Base-by-base conservation (phyloP, 2,329 filamentous ascomycete genomes). In the Colletotrichum lindemuthianum region DNA sequence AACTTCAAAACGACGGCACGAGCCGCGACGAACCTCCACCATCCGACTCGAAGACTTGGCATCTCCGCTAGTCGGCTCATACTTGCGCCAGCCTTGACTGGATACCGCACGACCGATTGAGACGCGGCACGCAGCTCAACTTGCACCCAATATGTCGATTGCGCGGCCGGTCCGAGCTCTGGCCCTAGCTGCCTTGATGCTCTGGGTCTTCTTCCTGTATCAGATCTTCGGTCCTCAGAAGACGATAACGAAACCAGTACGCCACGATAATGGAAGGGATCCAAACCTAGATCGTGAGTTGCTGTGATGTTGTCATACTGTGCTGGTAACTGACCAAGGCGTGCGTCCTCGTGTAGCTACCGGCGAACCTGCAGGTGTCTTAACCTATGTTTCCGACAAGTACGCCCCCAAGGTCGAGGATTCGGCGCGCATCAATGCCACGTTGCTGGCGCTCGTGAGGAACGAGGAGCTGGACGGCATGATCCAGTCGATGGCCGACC, bases 391-490 rank as follows among this genome's bases (percentile, higher is more conserved):
- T 39, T 89, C 89, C 59, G 83, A 92, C 70, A 90, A 90, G 72
- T 98, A 98, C 78, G 87, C 88, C 56, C 88, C 92, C 56, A 87
- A 93, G 73, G 90, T 90, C 72, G 82, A 86, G 55, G 87, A 93
- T 67, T 92, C 90, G 56, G 89, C 90, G 69, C 92, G 96, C 74
- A 96, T 97, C 77, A 96, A 97, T 77, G 96, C 96, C 64, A 98
- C 96, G 4, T 84, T 99, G 61, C 85, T 99, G 69, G 91, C 93
- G 24, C 86, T 99, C 41, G 96, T 99, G 60, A 90, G 96, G 67
- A 99, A 99, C 74, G 89, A 92, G 74, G 96, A 99, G 81, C 81
- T 97, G 34, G 80, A 88, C 24, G 92, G 90, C 50, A 91, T 99
- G 83, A 82, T 98, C 33, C 87, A 90, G 74, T 93, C 93, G 33